Percentiles rank a stretch among this genome's conserved stretches.
Evolutionary conservation across 2,329 filamentous ascomycete species (phyloP).

Genomic region (Periconia sp.): DNA sequence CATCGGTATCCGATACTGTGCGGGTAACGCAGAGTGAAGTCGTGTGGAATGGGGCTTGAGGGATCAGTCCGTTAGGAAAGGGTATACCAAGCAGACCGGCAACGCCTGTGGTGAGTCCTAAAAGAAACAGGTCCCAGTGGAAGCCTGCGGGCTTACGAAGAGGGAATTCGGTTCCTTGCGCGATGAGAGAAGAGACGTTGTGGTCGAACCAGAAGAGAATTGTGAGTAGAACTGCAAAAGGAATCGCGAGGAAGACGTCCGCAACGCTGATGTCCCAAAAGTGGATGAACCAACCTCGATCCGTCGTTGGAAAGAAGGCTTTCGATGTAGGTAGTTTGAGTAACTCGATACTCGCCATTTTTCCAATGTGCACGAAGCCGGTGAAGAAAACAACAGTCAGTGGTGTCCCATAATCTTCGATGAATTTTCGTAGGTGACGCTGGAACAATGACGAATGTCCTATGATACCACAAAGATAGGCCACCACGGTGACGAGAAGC

Average conservation of each 20-base stretch:
- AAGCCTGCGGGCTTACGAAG: constrained; percentile 65
- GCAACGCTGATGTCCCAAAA: constrained; percentile 79
- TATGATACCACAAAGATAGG: constrained; percentile 75
- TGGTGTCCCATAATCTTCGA: constrained; percentile 89
- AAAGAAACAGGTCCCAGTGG: constrained; percentile 66
- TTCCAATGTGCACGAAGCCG: constrained; percentile 84
- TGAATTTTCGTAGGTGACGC: constrained; percentile 77
- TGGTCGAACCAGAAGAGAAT: constrained; percentile 91
- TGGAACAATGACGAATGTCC: constrained; percentile 75
- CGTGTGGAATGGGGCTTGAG: constrained; percentile 66
- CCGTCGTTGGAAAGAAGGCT: constrained; percentile 78
- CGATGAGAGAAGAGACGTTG: constrained; percentile 66
- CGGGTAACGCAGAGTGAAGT: constrained; percentile 55
- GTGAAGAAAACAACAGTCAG: constrained; percentile 75
- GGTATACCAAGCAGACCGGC: constrained; percentile 63
- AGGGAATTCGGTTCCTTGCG: constrained; percentile 62
- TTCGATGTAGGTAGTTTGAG: constrained; percentile 76
- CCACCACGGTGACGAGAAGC: constrained; percentile 77
- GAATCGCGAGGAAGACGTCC: constrained; percentile 83
- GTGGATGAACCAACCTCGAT: constrained; percentile 76
- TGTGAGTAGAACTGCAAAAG: constrained; percentile 82
- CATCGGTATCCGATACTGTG: constrained; percentile 48
- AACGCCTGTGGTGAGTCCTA: constrained; percentile 62
- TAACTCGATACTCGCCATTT: constrained; percentile 74
- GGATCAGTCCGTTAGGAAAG: constrained; percentile 65